Evolutionary conservation across 345 rosid species (phyloP).

Genomic region (Eucalyptus coolabah): DNA sequence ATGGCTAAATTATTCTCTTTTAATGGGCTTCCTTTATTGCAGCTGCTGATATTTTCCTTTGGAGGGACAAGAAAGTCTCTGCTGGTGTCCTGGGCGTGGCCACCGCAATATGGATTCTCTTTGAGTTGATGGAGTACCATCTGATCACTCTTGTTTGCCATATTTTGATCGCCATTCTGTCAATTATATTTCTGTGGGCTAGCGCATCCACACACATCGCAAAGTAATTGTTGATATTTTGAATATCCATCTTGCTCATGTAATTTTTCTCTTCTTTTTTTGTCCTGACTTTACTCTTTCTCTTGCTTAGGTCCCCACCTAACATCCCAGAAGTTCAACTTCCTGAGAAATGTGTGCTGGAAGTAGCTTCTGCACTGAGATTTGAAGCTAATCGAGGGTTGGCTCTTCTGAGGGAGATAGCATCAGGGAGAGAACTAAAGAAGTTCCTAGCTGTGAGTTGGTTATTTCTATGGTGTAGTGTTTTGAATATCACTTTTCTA

Average conservation of each 20-base stretch:
- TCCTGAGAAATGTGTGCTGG: constrained; percentile 34
- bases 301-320: constrained; percentile 33
- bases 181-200: constrained; percentile 73
- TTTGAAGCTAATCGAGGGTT: constrained; percentile 34
- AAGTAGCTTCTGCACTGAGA: constrained; percentile 35
- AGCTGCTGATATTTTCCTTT: constrained; percentile 90
- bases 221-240: constrained; percentile 14
- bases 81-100: constrained; percentile 46
- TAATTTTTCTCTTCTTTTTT: neutral
- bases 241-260: neutral
- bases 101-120: constrained; percentile 68
- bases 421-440: constrained; percentile 58
- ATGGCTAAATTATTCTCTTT: neutral
- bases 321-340: constrained; percentile 36
- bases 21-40: neutral
- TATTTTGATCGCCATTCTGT: constrained; percentile 36
- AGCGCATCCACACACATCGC: constrained; percentile 48
- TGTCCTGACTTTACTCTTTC: neutral
- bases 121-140: constrained; percentile 64
- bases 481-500: neutral
- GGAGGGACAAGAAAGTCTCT: constrained; percentile 89
- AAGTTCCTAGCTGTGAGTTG: constrained; percentile 48
- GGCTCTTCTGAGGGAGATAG: constrained; percentile 31
- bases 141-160: constrained; percentile 62
- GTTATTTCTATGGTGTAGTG: neutral